These are phyloP conservation scores for Pythium apleroticum DNA, from an alignment of 352 stramenopile genomes.

Conservation along the genomic window DNA sequence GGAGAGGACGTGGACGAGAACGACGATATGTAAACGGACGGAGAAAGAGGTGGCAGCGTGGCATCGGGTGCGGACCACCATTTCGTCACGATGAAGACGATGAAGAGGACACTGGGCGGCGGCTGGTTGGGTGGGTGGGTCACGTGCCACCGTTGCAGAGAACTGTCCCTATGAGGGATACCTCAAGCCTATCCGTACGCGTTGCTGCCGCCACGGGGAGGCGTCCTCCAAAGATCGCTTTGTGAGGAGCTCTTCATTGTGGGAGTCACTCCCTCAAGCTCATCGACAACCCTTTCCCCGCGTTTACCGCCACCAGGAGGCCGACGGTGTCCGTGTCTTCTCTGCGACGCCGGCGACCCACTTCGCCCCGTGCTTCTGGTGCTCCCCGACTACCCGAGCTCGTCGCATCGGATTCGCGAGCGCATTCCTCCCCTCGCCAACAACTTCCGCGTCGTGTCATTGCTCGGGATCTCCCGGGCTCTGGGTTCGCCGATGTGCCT, in stretches of 20 bases:
- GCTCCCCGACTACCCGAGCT: slow-evolving; percentile 14
- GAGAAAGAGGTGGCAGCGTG: too few relatives aligned
- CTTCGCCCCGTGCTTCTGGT: slow-evolving; percentile 12
- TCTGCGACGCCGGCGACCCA: slow-evolving; percentile 13
- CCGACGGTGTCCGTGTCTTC: slow-evolving; percentile 16
- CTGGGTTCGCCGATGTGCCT: neutral
- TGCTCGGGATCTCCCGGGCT: slow-evolving; percentile 15
- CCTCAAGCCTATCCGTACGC: too few relatives aligned
- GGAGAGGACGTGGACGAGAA: neutral
- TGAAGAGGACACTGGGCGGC: too few relatives aligned
- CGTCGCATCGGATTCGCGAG: slow-evolving; percentile 16
- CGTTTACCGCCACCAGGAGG: slow-evolving; percentile 12
- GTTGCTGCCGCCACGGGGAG: too few relatives aligned
- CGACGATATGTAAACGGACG: neutral
- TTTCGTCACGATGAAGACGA: too few relatives aligned
- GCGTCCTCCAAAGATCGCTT: too few relatives aligned
- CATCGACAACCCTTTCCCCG: slow-evolving; percentile 9
- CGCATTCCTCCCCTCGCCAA: slow-evolving; percentile 17
- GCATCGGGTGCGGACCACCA: too few relatives aligned
- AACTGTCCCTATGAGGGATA: too few relatives aligned
- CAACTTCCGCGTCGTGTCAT: slow-evolving; percentile 16
- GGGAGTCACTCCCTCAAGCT: too few relatives aligned
- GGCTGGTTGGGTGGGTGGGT: too few relatives aligned
- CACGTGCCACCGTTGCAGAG: too few relatives aligned
- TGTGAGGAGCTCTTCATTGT: too few relatives aligned